phyloP scores from a whole-genome alignment of 306 rosid genomes.

The Prunus salicina region DNA sequence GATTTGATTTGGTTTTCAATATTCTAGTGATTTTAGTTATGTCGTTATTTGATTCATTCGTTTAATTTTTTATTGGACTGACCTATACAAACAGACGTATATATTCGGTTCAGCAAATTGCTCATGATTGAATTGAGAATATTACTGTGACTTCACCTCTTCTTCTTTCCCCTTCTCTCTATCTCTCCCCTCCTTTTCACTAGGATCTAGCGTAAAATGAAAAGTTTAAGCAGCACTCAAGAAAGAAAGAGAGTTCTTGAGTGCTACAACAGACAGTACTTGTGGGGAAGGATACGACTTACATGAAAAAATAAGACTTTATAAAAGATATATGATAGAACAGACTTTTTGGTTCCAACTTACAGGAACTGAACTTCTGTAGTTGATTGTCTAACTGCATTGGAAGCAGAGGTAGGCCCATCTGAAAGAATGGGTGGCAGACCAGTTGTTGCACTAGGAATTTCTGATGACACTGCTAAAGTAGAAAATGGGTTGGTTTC shows the following conservation, averaged over 20 bases:
- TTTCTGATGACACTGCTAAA: conserved; percentile 25
- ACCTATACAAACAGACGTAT: no score
- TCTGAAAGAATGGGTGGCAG: conserved; percentile 24
- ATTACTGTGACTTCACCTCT: no score
- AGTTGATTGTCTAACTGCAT: conserved; percentile 30
- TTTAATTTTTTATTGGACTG: no score
- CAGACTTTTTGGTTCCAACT: conserved; percentile 29
- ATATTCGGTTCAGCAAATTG: no score
- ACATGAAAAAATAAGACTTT: background rate
- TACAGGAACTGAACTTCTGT: conserved; percentile 45
- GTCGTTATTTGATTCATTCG: no score
- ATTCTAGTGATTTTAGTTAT: no score
- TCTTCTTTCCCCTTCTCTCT: background rate
- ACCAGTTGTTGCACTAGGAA: conserved; percentile 32
- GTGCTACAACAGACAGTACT: background rate
- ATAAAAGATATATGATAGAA: conserved; percentile 12
- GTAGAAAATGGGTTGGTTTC: conserved; percentile 34
- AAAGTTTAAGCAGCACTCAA: background rate
- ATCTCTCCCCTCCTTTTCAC: background rate
- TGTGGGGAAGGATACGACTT: background rate
- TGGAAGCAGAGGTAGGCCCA: conserved; percentile 24
- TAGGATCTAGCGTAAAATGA: background rate
- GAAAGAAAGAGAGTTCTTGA: background rate
- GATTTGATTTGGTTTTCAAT: no score
- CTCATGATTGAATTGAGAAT: no score